phyloP scores from a whole-genome alignment of 2,329 filamentous ascomycete species.

The Colletotrichum falcatum region DNA sequence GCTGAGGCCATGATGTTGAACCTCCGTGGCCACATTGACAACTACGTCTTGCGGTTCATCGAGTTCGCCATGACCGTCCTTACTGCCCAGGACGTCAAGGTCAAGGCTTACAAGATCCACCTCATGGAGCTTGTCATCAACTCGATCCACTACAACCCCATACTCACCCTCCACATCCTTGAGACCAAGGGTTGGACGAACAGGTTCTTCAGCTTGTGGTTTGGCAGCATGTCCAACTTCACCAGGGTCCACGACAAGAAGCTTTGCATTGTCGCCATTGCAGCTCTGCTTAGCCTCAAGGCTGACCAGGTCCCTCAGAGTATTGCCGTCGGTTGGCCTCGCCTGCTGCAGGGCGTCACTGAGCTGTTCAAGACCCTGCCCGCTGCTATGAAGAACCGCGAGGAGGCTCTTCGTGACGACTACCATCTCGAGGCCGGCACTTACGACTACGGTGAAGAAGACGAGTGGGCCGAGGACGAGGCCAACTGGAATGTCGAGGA shows the following conservation, averaged over 20 bases:
- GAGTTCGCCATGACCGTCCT: slow-evolving; percentile 89
- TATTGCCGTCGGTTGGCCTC: slow-evolving; percentile 94
- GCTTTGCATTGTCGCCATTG: slow-evolving; percentile 94
- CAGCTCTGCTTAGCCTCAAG: slow-evolving; percentile 82
- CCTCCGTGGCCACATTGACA: slow-evolving; percentile 87
- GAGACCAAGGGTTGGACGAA: slow-evolving; percentile 96
- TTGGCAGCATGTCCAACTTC: slow-evolving; percentile 94
- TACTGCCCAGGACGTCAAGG: slow-evolving; percentile 79
- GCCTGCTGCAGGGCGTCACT: slow-evolving; percentile 88
- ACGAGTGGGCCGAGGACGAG: slow-evolving; percentile 86
- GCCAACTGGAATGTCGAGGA: slow-evolving; percentile 83
- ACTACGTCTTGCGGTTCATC: slow-evolving; percentile 89
- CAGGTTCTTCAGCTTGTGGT: slow-evolving; percentile 99
- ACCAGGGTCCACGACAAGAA: slow-evolving; percentile 98
- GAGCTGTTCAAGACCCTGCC: slow-evolving; percentile 93
- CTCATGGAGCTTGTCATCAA: slow-evolving; percentile 99
- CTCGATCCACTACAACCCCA: slow-evolving; percentile 95
- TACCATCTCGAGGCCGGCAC: slow-evolving; percentile 74
- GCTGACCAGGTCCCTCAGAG: slow-evolving; percentile 89
- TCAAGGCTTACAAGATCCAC: slow-evolving; percentile 95
- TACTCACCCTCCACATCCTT: slow-evolving; percentile 86
- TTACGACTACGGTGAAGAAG: slow-evolving; percentile 77
- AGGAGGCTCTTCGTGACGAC: slow-evolving; percentile 92
- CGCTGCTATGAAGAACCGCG: slow-evolving; percentile 87
- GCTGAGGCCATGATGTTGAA: slow-evolving; percentile 98